Conservation (phyloP, 805 yeast genomes). For the Myxozyma monticola region DNA sequence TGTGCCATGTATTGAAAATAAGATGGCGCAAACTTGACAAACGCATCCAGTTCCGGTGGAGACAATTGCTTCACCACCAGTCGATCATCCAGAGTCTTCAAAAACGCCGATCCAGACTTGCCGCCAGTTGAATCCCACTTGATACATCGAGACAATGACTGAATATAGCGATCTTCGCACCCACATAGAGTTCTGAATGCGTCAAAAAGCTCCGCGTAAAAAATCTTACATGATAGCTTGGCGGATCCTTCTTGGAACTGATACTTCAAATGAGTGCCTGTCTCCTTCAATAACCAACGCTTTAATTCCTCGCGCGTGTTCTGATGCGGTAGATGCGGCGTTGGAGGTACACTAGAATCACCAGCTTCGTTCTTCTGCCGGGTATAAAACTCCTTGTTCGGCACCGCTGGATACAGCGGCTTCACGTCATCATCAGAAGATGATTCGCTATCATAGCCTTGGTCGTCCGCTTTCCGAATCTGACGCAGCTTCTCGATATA, state of each 20-base stretch:
- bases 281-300: conserved; percentile 69
- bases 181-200: conserved; percentile 87
- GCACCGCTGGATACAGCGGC: conserved; percentile 9
- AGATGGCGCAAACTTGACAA: conserved; percentile 92
- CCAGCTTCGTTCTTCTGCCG: conserved; percentile 3
- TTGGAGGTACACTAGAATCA: conserved; percentile 9
- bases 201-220: conserved; percentile 94
- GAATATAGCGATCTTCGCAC: conserved; percentile 70
- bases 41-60: conserved; percentile 85
- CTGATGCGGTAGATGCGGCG: neutral
- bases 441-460: conserved; percentile 5
- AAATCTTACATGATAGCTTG: conserved; percentile 84
- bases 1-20: conserved; percentile 96
- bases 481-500: conserved; percentile 63
- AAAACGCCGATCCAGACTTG: conserved; percentile 89
- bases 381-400: conserved; percentile 15
- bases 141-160: conserved; percentile 87
- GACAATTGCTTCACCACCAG: conserved; percentile 87
- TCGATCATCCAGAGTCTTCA: conserved; percentile 88
- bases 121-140: conserved; percentile 98
- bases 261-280: conserved; percentile 87
- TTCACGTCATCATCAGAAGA: conserved; percentile 22
- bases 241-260: conserved; percentile 87
- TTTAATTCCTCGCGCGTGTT: conserved; percentile 48
- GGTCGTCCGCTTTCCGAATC: conserved; percentile 36